These are phyloP conservation scores for Phellopilus nigrolimitatus DNA, from an alignment of 1,284 basidiomycete species.

Conservation along the genomic window DNA sequence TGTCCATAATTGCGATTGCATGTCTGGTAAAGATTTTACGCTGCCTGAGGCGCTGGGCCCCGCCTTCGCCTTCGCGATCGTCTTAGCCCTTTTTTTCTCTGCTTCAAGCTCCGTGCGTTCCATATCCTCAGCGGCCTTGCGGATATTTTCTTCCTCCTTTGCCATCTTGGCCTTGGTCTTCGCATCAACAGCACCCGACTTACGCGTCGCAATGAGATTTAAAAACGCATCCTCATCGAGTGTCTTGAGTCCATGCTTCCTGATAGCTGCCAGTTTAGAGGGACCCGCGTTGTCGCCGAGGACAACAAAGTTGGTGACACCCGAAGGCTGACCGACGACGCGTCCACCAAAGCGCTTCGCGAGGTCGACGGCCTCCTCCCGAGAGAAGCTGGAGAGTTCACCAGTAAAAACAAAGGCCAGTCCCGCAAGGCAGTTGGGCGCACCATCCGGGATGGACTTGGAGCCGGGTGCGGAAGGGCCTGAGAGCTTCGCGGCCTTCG, in stretches of 20 bases:
- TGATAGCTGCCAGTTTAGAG: slow-evolving; percentile 81
- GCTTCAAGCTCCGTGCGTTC: slow-evolving; percentile 60
- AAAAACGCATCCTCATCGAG: slow-evolving; percentile 89
- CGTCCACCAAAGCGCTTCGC: slow-evolving; percentile 94
- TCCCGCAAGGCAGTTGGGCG: slow-evolving; percentile 80
- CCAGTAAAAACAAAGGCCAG: slow-evolving; percentile 96
- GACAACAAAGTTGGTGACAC: slow-evolving; percentile 88
- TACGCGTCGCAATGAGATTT: slow-evolving; percentile 69
- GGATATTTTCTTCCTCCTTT: slow-evolving; percentile 76
- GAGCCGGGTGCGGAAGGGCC: slow-evolving; percentile 76
- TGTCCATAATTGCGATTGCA: slow-evolving; percentile 82
- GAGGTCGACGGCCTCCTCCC: slow-evolving; percentile 85
- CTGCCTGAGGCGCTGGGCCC: slow-evolving; percentile 13
- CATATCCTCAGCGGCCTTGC: slow-evolving; percentile 71
- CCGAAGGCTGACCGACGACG: slow-evolving; percentile 84
- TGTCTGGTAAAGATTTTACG: slow-evolving; percentile 37
- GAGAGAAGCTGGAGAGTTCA: slow-evolving; percentile 80
- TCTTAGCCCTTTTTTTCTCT: slow-evolving; percentile 32
- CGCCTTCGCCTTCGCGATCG: slow-evolving; percentile 17
- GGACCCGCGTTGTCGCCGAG: slow-evolving; percentile 87
- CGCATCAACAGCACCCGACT: slow-evolving; percentile 54
- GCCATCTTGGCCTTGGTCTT: slow-evolving; percentile 80
- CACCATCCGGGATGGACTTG: slow-evolving; percentile 77
- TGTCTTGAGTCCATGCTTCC: slow-evolving; percentile 72
- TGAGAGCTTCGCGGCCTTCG: slow-evolving; percentile 60